phyloP scores from a whole-genome alignment of 2,329 filamentous ascomycete genomes.

The Cercospora brassicicola region DNA sequence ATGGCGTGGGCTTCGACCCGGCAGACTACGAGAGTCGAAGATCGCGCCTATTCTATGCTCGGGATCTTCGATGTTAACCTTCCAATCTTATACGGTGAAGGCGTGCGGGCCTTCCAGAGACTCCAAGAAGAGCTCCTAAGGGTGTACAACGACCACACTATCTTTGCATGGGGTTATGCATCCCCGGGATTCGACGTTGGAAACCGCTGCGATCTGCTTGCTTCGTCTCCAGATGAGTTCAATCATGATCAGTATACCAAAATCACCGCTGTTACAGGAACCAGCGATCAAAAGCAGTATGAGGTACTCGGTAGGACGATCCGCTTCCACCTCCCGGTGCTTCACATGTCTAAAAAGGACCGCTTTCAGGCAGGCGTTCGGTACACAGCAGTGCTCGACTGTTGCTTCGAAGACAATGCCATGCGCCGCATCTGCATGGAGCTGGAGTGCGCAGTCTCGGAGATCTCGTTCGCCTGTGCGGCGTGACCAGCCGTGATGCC shows the following conservation, averaged over 20 bases:
- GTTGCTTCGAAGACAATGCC: background rate
- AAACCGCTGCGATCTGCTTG: background rate
- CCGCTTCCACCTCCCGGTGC: background rate
- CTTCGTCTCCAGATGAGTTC: background rate
- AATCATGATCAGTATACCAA: background rate
- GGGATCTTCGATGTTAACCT: background rate
- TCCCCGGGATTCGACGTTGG: too few species aligned
- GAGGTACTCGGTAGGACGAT: background rate
- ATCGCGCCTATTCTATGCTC: background rate
- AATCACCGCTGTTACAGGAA: background rate
- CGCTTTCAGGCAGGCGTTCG: background rate
- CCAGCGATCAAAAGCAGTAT: background rate
- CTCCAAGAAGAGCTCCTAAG: background rate
- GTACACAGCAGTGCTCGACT: background rate
- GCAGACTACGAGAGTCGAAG: background rate
- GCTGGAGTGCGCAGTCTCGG: background rate
- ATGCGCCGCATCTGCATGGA: too few species aligned
- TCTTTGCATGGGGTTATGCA: background rate
- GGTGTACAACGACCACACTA: background rate
- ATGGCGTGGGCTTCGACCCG: background rate
- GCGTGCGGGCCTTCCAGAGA: background rate
- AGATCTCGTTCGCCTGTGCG: background rate
- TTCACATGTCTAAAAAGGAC: background rate
- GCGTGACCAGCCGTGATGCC: background rate
- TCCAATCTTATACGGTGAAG: background rate